Evolutionary conservation across 1,139 yeast species (phyloP).

Genomic region (Diutina mesorugosa): DNA sequence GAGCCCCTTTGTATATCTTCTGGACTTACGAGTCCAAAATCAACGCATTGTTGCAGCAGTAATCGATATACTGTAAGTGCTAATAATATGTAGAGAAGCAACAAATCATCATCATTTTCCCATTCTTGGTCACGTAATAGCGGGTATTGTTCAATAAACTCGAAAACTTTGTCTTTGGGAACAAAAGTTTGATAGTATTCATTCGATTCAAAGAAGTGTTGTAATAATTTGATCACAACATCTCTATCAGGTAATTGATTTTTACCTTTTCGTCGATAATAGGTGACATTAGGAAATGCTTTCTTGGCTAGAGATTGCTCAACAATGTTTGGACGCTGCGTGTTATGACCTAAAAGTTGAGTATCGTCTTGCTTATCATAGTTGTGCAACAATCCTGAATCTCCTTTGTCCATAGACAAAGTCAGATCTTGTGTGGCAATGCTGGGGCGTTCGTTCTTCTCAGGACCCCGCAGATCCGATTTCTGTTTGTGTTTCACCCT

Average conservation of each 20-base stretch:
- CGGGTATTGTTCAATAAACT: slow-evolving; percentile 18
- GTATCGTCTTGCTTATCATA: neutral
- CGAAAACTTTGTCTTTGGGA: slow-evolving; percentile 13
- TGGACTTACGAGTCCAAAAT: slow-evolving; percentile 2
- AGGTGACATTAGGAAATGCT: slow-evolving; percentile 13
- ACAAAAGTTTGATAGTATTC: slow-evolving; percentile 22
- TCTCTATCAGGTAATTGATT: slow-evolving; percentile 6
- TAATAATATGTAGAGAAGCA: slow-evolving; percentile 31
- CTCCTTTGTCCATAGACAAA: neutral
- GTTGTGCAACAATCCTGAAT: neutral
- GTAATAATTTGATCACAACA: slow-evolving; percentile 17
- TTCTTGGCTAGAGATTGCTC: slow-evolving; percentile 18
- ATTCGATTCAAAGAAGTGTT: slow-evolving; percentile 18
- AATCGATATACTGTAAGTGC: slow-evolving; percentile 26
- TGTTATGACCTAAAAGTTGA: neutral
- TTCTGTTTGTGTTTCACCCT: slow-evolving; percentile 4
- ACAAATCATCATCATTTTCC: slow-evolving; percentile 39
- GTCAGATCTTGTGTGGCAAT: neutral
- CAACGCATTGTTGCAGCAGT: slow-evolving; percentile 17
- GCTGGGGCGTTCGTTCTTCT: slow-evolving; percentile 3
- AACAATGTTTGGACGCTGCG: slow-evolving; percentile 8
- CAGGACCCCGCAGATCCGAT: slow-evolving; percentile 4
- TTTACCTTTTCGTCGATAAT: slow-evolving; percentile 3
- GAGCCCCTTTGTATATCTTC: neutral
- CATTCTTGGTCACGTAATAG: slow-evolving; percentile 23